Evolutionary conservation across 495 filamentous ascomycete genomes (phyloP).

Genomic region (Aspergillus nidulans): DNA sequence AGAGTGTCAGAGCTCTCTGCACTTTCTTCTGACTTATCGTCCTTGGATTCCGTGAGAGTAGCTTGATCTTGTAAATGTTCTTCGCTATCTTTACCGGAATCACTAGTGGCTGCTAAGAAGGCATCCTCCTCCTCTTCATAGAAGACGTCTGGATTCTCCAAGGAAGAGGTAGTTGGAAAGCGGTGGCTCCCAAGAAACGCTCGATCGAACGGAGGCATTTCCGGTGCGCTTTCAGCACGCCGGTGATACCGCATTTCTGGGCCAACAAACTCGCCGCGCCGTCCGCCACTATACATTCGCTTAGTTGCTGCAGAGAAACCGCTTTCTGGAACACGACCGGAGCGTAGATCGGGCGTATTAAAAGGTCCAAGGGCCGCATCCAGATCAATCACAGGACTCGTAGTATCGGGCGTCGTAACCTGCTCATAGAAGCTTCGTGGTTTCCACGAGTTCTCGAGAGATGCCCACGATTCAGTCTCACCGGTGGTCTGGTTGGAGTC

Average conservation of each 20-base stretch:
- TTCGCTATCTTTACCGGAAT: slow-evolving; percentile 25
- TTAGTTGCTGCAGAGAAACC: slow-evolving; percentile 60
- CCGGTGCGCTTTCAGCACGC: slow-evolving; percentile 87
- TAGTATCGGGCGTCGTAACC: slow-evolving; percentile 49
- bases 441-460: slow-evolving; percentile 43
- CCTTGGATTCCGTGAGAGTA: slow-evolving; percentile 7
- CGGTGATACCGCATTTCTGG: slow-evolving; percentile 88
- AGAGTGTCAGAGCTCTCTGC: slow-evolving; percentile 38
- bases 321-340: slow-evolving; percentile 45
- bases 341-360: slow-evolving; percentile 64
- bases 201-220: slow-evolving; percentile 76
- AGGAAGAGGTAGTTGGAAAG: slow-evolving; percentile 61
- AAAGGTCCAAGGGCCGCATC: slow-evolving; percentile 95
- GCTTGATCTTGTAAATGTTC: slow-evolving; percentile 5
- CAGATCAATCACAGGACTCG: slow-evolving; percentile 83
- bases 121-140: slow-evolving; percentile 93
- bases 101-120: slow-evolving; percentile 39
- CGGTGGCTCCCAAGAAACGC: slow-evolving; percentile 58
- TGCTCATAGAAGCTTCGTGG: slow-evolving; percentile 46
- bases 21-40: slow-evolving; percentile 33
- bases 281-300: slow-evolving; percentile 84
- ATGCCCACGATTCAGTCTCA: slow-evolving; percentile 23
- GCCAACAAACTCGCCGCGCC: slow-evolving; percentile 65
- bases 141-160: slow-evolving; percentile 79
- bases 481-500: slow-evolving; percentile 20